Evolutionary conservation across 2,329 filamentous ascomycete species (phyloP).

Genomic region (Cadophora luteo-olivacea): DNA sequence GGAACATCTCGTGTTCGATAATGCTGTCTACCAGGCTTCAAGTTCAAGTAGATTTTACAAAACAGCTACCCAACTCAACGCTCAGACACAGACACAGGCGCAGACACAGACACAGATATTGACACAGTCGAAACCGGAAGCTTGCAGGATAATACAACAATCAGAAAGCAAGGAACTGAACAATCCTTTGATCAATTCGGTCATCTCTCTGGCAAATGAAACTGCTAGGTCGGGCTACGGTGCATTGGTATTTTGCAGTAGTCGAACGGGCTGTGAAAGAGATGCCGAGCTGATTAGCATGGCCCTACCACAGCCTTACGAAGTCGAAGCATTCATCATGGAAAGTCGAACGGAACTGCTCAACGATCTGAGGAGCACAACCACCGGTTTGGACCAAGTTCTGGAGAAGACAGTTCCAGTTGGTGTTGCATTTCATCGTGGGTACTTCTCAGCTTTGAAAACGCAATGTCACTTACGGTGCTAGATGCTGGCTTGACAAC

Average conservation of each 20-base stretch:
- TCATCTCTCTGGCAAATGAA: constrained; percentile 72
- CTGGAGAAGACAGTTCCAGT: constrained; percentile 68
- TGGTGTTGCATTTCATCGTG: constrained; percentile 78
- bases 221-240: constrained; percentile 73
- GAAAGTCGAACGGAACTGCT: constrained; percentile 69
- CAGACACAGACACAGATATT: constrained; percentile 43
- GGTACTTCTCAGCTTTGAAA: constrained; percentile 42
- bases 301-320: constrained; percentile 60
- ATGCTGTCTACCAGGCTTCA: constrained; percentile 68
- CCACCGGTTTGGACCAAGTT: constrained; percentile 68
- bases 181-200: constrained; percentile 71
- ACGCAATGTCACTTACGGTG: constrained; percentile 2
- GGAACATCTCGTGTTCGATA: constrained; percentile 76
- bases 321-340: constrained; percentile 53
- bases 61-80: constrained; percentile 58
- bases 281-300: constrained; percentile 73
- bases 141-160: constrained; percentile 56
- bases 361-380: constrained; percentile 68
- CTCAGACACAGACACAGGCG: constrained; percentile 44
- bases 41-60: constrained; percentile 64
- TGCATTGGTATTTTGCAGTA: constrained; percentile 76
- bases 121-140: constrained; percentile 47
- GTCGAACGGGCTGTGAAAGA: constrained; percentile 69
- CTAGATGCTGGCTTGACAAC: constrained; percentile 70
- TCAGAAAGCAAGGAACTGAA: constrained; percentile 67